Evolutionary conservation across 305 asterid species (phyloP).

Genomic region (Rubia peregrina): DNA sequence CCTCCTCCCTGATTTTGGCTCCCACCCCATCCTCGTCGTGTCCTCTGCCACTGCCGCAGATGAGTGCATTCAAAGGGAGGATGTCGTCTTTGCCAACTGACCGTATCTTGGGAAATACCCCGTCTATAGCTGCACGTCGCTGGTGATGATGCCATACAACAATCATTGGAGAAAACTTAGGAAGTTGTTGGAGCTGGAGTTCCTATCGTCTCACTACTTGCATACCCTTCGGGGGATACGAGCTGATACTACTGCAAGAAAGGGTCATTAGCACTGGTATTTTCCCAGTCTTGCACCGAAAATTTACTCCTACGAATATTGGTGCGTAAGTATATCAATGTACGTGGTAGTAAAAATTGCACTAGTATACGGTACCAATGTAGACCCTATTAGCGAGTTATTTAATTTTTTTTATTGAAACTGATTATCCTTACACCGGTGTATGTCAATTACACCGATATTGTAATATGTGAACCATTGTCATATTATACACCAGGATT

Average conservation of each 20-base stretch:
- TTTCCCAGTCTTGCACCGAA: no score
- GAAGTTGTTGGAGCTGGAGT: slow-evolving; percentile 39
- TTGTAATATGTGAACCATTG: no score
- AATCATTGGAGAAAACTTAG: slow-evolving; percentile 77
- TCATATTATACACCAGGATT: no score
- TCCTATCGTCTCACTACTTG: slow-evolving; percentile 44
- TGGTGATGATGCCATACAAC: slow-evolving; percentile 56
- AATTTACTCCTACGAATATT: no score
- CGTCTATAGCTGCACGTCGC: slow-evolving; percentile 46
- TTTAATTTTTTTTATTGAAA: no score
- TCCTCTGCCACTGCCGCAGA: slow-evolving; percentile 58
- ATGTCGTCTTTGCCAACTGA: slow-evolving; percentile 53
- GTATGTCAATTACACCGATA: no score
- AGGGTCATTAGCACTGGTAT: no score
- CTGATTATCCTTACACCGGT: no score
- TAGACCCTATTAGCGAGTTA: no score
- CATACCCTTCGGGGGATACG: slow-evolving; percentile 46
- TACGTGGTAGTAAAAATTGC: no score
- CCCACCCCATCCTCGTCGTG: slow-evolving; percentile 52
- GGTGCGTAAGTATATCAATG: no score
- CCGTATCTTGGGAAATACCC: slow-evolving; percentile 53
- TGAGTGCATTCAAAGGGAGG: slow-evolving; percentile 56
- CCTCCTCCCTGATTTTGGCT: slow-evolving; percentile 49
- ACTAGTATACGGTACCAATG: no score
- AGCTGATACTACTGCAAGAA: slow-evolving; percentile 9